phyloP scores from a whole-genome alignment of 371 early-diverging fungal genomes.

The Mortierella sp. region DNA sequence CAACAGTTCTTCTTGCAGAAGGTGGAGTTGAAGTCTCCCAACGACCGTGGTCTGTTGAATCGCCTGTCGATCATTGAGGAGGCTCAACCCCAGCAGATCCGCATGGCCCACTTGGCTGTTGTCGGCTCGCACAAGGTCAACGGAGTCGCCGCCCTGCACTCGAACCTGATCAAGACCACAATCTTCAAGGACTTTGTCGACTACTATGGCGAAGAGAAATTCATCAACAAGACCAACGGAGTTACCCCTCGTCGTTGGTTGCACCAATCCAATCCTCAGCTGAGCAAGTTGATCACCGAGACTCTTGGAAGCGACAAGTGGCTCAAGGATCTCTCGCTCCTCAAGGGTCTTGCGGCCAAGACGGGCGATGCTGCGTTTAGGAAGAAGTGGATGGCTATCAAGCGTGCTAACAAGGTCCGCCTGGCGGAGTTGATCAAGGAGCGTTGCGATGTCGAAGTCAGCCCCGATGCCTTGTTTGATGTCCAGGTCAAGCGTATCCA shows the following conservation, averaged over 20 bases:
- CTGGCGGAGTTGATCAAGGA: conserved; percentile 83
- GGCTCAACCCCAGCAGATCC: conserved; percentile 87
- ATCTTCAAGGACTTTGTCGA: conserved; percentile 91
- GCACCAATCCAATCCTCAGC: conserved; percentile 91
- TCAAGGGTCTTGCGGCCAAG: conserved; percentile 70
- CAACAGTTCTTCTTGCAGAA: conserved; percentile 87
- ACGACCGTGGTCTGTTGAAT: conserved; percentile 88
- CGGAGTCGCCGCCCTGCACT: conserved; percentile 94
- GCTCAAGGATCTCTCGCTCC: conserved; percentile 78
- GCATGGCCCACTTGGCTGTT: conserved; percentile 75
- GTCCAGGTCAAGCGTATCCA: conserved; percentile 96
- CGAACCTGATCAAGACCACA: conserved; percentile 83
- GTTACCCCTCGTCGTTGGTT: conserved; percentile 95
- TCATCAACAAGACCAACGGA: conserved; percentile 95
- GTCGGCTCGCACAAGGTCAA: conserved; percentile 91
- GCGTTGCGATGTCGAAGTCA: conserved; percentile 76
- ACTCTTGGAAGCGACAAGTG: conserved; percentile 80
- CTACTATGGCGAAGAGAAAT: conserved; percentile 86
- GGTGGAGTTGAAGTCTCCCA: conserved; percentile 85
- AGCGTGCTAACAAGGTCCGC: conserved; percentile 88
- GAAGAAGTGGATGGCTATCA: conserved; percentile 86
- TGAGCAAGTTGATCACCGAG: conserved; percentile 83
- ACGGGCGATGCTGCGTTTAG: conserved; percentile 80
- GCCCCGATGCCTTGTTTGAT: conserved; percentile 90
- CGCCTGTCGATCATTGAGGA: conserved; percentile 94